Percentiles rank a stretch among this genome's conserved stretches.
Conservation (phyloP, 2,329 filamentous ascomycete genomes). For the Orbilia javanica region DNA sequence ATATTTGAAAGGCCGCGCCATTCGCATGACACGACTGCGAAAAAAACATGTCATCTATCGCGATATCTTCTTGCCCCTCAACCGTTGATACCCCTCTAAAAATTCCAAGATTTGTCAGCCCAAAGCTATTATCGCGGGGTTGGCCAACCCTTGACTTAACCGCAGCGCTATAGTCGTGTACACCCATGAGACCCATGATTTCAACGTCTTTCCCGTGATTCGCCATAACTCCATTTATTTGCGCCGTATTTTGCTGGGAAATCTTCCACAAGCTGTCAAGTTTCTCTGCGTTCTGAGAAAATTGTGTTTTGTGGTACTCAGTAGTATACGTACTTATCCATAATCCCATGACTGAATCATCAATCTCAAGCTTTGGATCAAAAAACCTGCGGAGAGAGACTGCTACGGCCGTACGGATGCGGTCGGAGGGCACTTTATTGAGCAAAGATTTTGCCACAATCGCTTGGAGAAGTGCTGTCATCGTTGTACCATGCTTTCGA, state of each 20-base stretch:
- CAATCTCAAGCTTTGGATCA: constrained; percentile 11
- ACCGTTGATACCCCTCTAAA: constrained; percentile 1
- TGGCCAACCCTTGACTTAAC: constrained; percentile 30
- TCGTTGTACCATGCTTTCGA: constrained; percentile 37
- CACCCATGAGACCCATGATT: constrained; percentile 43
- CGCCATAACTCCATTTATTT: constrained; percentile 32
- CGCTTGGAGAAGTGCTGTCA: constrained; percentile 47
- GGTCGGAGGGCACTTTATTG: constrained; percentile 14
- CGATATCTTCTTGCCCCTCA: neutral
- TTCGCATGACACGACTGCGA: constrained; percentile 43
- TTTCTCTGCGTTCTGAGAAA: neutral
- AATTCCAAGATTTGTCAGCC: constrained; percentile 41
- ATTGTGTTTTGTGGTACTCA: constrained; percentile 39
- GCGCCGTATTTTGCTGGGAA: constrained; percentile 22
- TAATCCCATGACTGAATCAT: constrained; percentile 48
- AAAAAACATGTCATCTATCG: constrained; percentile 45
- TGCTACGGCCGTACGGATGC: constrained; percentile 43
- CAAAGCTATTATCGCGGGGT: constrained; percentile 44
- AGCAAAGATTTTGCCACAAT: constrained; percentile 40
- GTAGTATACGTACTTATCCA: constrained; percentile 47
- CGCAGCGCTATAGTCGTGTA: constrained; percentile 34
- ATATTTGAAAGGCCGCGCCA: constrained; percentile 45
- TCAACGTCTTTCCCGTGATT: constrained; percentile 37
- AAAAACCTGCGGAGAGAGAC: constrained; percentile 49
- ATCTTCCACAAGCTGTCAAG: constrained; percentile 7